Evolutionary conservation across 2,329 filamentous ascomycete species (phyloP), one percentile per base, ranked within the genome.

Genomic region (Fusarium sp.): DNA sequence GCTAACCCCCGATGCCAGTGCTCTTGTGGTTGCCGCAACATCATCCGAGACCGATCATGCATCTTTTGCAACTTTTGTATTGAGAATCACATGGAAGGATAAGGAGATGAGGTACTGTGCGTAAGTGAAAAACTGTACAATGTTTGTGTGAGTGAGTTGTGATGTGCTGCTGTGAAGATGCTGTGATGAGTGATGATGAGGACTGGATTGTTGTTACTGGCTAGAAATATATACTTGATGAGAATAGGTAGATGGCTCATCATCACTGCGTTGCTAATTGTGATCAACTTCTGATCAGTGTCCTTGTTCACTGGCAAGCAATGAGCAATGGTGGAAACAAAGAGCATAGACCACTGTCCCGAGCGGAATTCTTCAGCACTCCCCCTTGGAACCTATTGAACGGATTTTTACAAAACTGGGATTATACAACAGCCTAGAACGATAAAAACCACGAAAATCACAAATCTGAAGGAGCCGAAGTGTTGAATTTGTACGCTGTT

Each of bases 1-100:
- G 61, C 62, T 18, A 64, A 58, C 16, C 50, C 62, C 18, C 38
- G 29, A 11, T 64, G 62, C 11, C 27, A n/a, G 38, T 64, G 62
- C 22, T 4, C 20, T 8, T 50, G 52, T 22, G 20, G 16, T 14
- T 64, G 62, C 29, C 7, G 5, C 5, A 22, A 18, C 6, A 58
- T 64, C 13, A 8, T 59, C 20, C 20, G 38, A 11, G 18, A 22
- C n/a, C 9, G n/a, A 4, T 22, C 27, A 9, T 47, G 29, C 20
- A 18, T 38, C 14, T 64, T 59, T 9, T 64, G 52, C 52, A 31
- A 47, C 52, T 64, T 14, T 31, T 59, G 62, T 54, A 10, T 59
- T 9, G 52, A 64, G 20, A 5, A 64, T 42, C 62, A 59, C n/a
- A 13, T 42, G 40, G n/a, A 6, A 34, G 31, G 31, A 14, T 42